Evolutionary conservation across 2,329 filamentous ascomycete genomes (phyloP), one percentile per base, ranked within the genome.

Genomic region (Coniochaeta sp.): DNA sequence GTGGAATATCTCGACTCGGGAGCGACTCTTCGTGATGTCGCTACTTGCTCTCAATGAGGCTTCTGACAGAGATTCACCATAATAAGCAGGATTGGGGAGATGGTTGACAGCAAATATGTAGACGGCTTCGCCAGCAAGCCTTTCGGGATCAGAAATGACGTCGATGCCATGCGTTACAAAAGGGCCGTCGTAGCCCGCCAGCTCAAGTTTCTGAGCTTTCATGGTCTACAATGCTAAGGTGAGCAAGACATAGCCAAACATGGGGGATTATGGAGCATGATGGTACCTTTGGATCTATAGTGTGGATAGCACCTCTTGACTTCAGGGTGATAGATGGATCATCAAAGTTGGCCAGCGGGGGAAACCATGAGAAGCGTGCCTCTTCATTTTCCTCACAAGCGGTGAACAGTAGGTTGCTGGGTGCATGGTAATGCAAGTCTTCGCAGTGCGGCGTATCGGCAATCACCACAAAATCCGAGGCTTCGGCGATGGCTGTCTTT

Each of bases 51-150:
- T 6, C 3, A 9, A 17, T 14, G 22, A 3, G 2, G 19, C 3
- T 6, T 19, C 17, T 31, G 26, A 52, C 28, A 58, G 54, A 33
- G 66, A 65, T 2, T 59, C 59, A 5, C 57, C 50, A 19, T 69
- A 67, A 24, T 75, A 77, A 0, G 73, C 73, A 0, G 75, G 73
- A 60, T 85, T 80, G 0, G 83, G 79, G 1, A 81, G 64, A 60
- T 88, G 85, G 64, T 88, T 88, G 57, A 88, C 69, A 0, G 81
- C 84, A 59, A 83, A 83, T 54, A 88, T 81, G 64, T 84, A 87
- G 6, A 87, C 79, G 0, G 80, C 71, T 1, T 73, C 67, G 11
- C 68, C 67, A 2, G 62, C 62, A 2, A 70, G 38, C 2, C 66
- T 65, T 1, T 76, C 65, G 0, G 76, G 77, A 62, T 86, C 82